Percentiles rank a stretch among this genome's conserved stretches.
Evolutionary conservation across 768 basidiomycete genomes (phyloP).

Genomic region (Ramaria sp.): DNA sequence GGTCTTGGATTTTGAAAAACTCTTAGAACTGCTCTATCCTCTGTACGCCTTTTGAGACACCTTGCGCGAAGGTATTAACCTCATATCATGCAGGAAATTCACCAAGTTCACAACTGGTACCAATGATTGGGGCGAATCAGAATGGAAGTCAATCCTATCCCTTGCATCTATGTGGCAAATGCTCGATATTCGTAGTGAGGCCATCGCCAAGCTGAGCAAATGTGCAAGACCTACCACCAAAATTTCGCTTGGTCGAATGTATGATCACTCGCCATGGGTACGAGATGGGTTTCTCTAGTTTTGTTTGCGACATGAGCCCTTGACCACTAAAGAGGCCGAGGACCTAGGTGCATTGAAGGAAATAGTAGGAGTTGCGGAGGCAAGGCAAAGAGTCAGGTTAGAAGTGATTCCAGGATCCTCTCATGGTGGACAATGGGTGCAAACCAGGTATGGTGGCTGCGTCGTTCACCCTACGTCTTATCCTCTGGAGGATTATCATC

Average conservation of each 20-base stretch:
- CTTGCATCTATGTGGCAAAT: not conserved
- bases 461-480: no score
- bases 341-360: not conserved
- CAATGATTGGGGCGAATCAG: not conserved
- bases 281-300: not conserved
- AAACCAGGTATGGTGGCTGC: no score
- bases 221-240: not conserved
- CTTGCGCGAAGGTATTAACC: no score
- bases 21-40: not conserved
- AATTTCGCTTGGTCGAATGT: not conserved
- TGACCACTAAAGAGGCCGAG: not conserved
- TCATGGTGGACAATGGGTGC: no score
- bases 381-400: not conserved
- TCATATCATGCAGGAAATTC: not conserved
- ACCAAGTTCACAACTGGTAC: not conserved
- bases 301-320: not conserved
- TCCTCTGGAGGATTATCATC: no score
- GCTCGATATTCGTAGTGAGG: not conserved
- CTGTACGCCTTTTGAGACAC: not conserved
- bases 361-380: not conserved
- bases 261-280: not conserved
- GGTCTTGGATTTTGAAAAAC: not conserved
- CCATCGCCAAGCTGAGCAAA: not conserved
- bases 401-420: not conserved
- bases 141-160: conserved; percentile 1